These are phyloP conservation scores for Trametes gibbosa DNA, from an alignment of 768 basidiomycete species.

Conservation along the genomic window DNA sequence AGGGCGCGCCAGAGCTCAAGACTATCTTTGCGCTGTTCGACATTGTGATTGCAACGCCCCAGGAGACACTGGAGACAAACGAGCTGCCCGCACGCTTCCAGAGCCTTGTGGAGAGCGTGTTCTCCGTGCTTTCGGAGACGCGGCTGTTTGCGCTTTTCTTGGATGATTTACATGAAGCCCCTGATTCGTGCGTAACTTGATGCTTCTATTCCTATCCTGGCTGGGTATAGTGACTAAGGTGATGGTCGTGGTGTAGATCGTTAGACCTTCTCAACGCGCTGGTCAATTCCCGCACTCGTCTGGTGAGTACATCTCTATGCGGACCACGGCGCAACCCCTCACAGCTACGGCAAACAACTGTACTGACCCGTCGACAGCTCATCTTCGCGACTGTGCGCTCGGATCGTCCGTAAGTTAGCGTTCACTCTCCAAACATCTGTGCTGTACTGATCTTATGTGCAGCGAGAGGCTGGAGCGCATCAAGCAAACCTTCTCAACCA, in stretches of 20 bases:
- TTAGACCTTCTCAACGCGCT: constrained; percentile 65
- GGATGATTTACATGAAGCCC: constrained; percentile 74
- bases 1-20: constrained; percentile 66
- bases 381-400: constrained; percentile 64
- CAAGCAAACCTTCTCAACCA: constrained; percentile 53
- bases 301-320: constrained; percentile 41
- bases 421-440: background rate
- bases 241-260: constrained; percentile 39
- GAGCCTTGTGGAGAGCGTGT: constrained; percentile 66
- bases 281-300: constrained; percentile 60
- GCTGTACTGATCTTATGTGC: constrained; percentile 13
- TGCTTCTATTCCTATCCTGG: background rate
- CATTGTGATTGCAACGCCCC: constrained; percentile 47
- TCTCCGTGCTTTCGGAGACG: constrained; percentile 65
- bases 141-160: constrained; percentile 68
- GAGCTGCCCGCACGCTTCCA: constrained; percentile 72
- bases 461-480: constrained; percentile 48
- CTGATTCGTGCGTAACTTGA: constrained; percentile 50
- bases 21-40: constrained; percentile 59
- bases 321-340: too few relatives aligned
- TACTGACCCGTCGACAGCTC: constrained; percentile 37
- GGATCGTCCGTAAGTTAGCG: constrained; percentile 44
- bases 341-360: too few relatives aligned
- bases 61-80: constrained; percentile 52
- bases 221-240: background rate